Base-by-base conservation (phyloP, 2,329 filamentous ascomycete species). In the Apiospora kogelbergensis region DNA sequence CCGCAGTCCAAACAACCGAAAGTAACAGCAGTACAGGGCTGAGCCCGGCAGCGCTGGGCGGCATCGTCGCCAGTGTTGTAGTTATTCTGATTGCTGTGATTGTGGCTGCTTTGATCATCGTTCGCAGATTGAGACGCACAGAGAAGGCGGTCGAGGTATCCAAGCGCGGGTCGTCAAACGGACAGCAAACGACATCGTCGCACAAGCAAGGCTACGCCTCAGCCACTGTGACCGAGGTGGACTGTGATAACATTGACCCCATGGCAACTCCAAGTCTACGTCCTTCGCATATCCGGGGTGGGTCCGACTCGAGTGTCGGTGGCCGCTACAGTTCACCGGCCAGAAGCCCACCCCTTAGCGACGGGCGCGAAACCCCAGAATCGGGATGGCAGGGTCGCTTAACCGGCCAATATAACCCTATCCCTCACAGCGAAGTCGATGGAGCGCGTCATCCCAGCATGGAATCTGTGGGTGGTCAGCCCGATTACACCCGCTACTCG, bases 21-120 rank as follows among this genome's bases (percentile, higher is more conserved):
- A 71, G 73, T 20, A 46, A 72, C 11, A 72, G 71, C 10, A 74
- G 78, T 57, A 72, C 76, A n/a, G 78, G 80, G 15, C 77, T 86
- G 26, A 80, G 81, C 6, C 76, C 73, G 0, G 80, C 76, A 0
- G 79, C 83, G 33, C 77, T 89, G 2, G 86, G 84, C 2, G 88
- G 87, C 2, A 87, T 89, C 26, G 81, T 89, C 42, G 84, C 82
- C 2, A 87, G 85, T 1, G 83, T 83, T 15, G 78, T 86, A 2
- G 81, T 80, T 0, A 74, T 89, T 13, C 77, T 89, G 2, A 68
- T 86, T 1, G 78, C 84, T 33, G 80, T 88, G 13, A 46, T 89
- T 6, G 77, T 81, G 2, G 81, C 81, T 0, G 80, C 85, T 2
- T 84, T 80, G 70, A 77, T 87, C 65, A 82, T 89, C 63, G 80